Evolutionary conservation across 2,329 filamentous ascomycete genomes (phyloP).

Genomic region (Plectosphaerella plurivora): DNA sequence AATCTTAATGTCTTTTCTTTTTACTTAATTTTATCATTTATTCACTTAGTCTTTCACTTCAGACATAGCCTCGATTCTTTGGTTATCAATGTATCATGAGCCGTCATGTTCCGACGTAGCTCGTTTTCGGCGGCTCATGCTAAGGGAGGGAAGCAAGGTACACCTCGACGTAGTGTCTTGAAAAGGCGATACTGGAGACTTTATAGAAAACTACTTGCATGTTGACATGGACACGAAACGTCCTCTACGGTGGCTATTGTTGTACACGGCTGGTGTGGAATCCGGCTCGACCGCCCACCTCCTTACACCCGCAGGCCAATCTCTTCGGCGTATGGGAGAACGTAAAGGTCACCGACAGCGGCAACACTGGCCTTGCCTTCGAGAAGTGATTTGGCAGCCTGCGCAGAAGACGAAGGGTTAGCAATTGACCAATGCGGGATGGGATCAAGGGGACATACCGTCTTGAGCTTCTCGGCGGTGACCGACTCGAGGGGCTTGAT

Average conservation of each 20-base stretch:
- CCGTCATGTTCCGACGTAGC: no score
- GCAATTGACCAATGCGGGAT: constrained; percentile 15
- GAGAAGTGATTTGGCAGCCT: constrained; percentile 86
- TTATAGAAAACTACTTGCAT: constrained; percentile 32
- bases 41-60: no score
- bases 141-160: no score
- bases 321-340: constrained; percentile 89
- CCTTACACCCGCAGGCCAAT: constrained; percentile 90
- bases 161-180: no score
- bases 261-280: constrained; percentile 30
- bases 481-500: constrained; percentile 77
- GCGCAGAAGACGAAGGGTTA: constrained; percentile 17
- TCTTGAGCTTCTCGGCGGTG: constrained; percentile 77
- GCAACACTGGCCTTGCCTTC: constrained; percentile 86
- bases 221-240: constrained; percentile 32
- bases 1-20: no score
- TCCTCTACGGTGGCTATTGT: constrained; percentile 22
- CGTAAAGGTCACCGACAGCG: constrained; percentile 84
- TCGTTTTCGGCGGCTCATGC: no score
- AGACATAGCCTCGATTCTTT: no score
- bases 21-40: no score
- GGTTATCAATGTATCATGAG: no score
- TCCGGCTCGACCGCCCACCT: constrained; percentile 16
- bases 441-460: constrained; percentile 52
- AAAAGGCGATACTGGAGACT: no score